Percentiles rank a stretch among this genome's conserved stretches.
phyloP scores from a whole-genome alignment of 805 yeast genomes.

The Ogataea minuta region DNA sequence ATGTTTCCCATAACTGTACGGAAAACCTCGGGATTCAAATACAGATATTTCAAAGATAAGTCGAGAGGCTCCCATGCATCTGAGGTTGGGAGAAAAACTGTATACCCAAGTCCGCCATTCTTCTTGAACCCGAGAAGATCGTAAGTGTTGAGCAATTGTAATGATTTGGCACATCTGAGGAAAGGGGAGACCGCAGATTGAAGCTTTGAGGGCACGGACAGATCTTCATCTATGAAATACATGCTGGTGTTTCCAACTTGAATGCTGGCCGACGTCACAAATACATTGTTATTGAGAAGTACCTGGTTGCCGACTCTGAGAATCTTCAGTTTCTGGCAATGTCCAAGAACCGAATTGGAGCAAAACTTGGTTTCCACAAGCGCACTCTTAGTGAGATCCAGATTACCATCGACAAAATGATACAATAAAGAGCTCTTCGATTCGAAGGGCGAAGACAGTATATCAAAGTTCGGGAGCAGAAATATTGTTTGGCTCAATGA shows the following conservation, averaged over 20 bases:
- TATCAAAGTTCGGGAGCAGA: slow-evolving; percentile 40
- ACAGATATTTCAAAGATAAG: slow-evolving; percentile 57
- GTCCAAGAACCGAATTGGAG: slow-evolving; percentile 48
- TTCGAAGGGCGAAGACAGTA: slow-evolving; percentile 29
- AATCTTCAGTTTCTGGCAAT: slow-evolving; percentile 61
- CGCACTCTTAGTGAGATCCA: slow-evolving; percentile 38
- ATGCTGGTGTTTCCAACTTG: slow-evolving; percentile 64
- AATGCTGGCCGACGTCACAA: slow-evolving; percentile 44
- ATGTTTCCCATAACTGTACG: slow-evolving; percentile 53
- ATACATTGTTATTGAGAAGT: slow-evolving; percentile 55
- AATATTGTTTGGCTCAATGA: slow-evolving; percentile 59
- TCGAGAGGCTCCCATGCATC: slow-evolving; percentile 67
- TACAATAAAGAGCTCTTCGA: slow-evolving; percentile 46
- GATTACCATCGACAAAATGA: slow-evolving; percentile 55
- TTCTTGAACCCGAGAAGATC: slow-evolving; percentile 48
- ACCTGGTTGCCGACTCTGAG: slow-evolving; percentile 31
- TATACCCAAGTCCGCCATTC: slow-evolving; percentile 59
- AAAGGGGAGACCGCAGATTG: slow-evolving; percentile 64
- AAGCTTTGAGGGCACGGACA: slow-evolving; percentile 62
- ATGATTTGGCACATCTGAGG: slow-evolving; percentile 61
- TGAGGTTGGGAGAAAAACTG: slow-evolving; percentile 76
- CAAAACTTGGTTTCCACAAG: slow-evolving; percentile 56
- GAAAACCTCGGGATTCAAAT: slow-evolving; percentile 49
- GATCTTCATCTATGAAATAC: slow-evolving; percentile 58
- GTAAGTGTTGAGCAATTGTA: slow-evolving; percentile 53